Base-by-base conservation (phyloP, 2,329 filamentous ascomycete species). In the Pseudogymnoascus sp. region DNA sequence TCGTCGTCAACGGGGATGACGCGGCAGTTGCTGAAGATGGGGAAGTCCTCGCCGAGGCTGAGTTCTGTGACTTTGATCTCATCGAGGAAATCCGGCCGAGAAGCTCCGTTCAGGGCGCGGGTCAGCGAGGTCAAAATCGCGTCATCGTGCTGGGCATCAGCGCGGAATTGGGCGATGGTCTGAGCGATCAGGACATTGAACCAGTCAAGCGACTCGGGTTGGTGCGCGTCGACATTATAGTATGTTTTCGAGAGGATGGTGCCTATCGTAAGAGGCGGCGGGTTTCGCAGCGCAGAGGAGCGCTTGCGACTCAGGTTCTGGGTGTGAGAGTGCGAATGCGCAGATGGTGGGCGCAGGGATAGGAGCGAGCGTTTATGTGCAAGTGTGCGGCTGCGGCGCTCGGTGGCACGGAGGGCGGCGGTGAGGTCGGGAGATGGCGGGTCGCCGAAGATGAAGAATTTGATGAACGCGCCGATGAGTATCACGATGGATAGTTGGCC, bases 381-480 rank as follows among this genome's bases (percentile, higher is more conserved):
- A 63, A 92, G 80, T 1, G 89, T 90, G 67, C 88, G 82, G 61
- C 88, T 85, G 64, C 87, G 85, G 25, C 90, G 85, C 68, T 91
- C 87, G 10, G 88, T 87, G 64, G 89, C 90, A 68, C 89, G 85
- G 47, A 89, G 79, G 6, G 90, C 82, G 11, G 91, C 90, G 18
- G 89, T 90, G 62, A 88, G 86, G 67, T 96, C 92, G 65, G 91
- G 82, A 1, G 90, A 91, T 0, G 92, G 91, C 4, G 91, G 86
- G 73, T 97, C 94, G 70, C 94, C 94, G 73, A 99, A 97, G 73
- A 99, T 97, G 83, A 99, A 99, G 84, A 97, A 99, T 75, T 96
- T 96, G 76, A 99, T 97, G 77, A 99, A 97, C 69, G 89, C 91
- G 67, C 92, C 92, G 66, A 99, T 85, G 40, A 99, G 82, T 23